Base-by-base conservation (phyloP, 2,329 filamentous ascomycete genomes). In the Diplodia mutila region DNA sequence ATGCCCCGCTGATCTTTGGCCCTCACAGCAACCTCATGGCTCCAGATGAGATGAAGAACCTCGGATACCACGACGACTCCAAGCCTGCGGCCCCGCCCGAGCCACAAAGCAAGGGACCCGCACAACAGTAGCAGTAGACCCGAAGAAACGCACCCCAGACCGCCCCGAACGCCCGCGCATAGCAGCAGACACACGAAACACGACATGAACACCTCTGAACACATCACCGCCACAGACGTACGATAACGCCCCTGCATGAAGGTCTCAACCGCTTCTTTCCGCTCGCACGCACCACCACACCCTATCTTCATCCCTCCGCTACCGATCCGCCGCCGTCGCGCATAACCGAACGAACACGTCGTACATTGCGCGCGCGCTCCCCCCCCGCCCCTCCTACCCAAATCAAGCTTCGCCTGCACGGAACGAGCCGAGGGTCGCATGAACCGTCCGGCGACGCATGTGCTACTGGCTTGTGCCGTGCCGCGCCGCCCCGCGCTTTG, bases 31-130 rank as follows among this genome's bases (percentile, higher is more conserved):
- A 98, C 76, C 83, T 99, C 37, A 99, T 99, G 95, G 94, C 94
- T 8, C 92, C 87, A 72, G 95, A 99, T 76, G 92, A 97, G 69
- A 95, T 98, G 80, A 93, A 91, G 79, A 99, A 99, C 76, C 83
- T 99, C 49, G 95, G 95, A 0, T 95, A 97, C 73, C 82, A 84
- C 6, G 84, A 86, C 69, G 85, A 87, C 21, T 16, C 55, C 53
- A 79, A 71, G 25, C 12, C 57, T 8, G 23, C 27, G 23, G 23
- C 37, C n/a, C n/a, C n/a, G 23, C 29, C 66, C 39, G 64, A 53
- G 49, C 64, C 39, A 54, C 64, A 21, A 65, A 57, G 64, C 64
- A 66, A 66, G 64, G 64, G 64, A 27, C 9, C 34, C 8, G n/a
- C 49, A 14, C 57, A 52, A 21, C 34, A 37, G 42, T 18, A 61